phyloP scores from a whole-genome alignment of 2,329 filamentous ascomycete species.

The Venturia pyrina region DNA sequence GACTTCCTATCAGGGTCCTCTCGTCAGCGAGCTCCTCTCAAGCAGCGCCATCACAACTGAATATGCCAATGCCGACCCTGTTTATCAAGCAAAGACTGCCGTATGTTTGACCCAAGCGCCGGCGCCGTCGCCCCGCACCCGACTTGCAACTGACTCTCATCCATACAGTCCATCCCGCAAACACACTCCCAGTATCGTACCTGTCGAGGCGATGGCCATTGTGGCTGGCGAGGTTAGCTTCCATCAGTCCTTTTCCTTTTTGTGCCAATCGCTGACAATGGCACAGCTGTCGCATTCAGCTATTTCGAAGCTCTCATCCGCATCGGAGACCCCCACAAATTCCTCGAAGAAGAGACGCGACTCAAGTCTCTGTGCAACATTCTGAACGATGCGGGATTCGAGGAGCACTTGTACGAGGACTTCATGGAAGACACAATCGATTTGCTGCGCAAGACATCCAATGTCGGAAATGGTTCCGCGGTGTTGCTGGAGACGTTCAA shows the following conservation, averaged over 20 bases:
- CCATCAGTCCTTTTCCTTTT: not conserved
- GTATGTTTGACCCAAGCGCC: conserved; percentile 41
- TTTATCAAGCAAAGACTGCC: conserved; percentile 77
- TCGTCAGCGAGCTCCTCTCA: conserved; percentile 68
- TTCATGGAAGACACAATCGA: conserved; percentile 67
- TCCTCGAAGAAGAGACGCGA: conserved; percentile 62
- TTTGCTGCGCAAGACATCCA: conserved; percentile 54
- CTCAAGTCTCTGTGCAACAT: conserved; percentile 62
- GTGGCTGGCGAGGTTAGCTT: conserved; percentile 80
- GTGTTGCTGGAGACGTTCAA: conserved; percentile 64
- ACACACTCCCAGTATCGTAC: conserved; percentile 82
- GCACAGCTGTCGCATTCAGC: conserved; percentile 74
- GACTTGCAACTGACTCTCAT: conserved; percentile 3
- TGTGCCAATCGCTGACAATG: not conserved
- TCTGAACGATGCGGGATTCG: conserved; percentile 59
- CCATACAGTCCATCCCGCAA: conserved; percentile 59
- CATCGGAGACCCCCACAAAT: conserved; percentile 51
- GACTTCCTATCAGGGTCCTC: conserved; percentile 53
- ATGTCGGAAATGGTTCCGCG: conserved; percentile 49
- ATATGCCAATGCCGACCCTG: conserved; percentile 78
- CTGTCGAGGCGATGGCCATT: conserved; percentile 87
- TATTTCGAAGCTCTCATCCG: conserved; percentile 83
- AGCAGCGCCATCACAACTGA: conserved; percentile 71
- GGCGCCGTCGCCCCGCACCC: not conserved
- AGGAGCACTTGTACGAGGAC: conserved; percentile 64